Evolutionary conservation across 345 rosid species (phyloP).

Genomic region (Eucalyptus curtisii): DNA sequence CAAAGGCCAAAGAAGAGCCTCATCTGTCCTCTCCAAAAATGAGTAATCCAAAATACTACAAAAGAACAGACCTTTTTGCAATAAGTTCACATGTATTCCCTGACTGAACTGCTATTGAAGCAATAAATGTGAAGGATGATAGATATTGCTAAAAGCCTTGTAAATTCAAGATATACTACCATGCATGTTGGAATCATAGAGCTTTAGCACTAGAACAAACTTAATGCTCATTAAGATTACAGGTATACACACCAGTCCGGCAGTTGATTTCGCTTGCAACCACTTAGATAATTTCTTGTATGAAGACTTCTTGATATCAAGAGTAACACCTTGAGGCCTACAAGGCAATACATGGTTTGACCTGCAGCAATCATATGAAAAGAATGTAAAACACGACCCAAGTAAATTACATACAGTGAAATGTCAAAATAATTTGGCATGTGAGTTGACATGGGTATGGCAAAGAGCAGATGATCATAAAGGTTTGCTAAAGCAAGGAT

Average conservation of each 20-base stretch:
- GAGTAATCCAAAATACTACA: not conserved
- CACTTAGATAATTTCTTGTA: conserved; percentile 91
- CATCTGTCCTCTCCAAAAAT: not conserved
- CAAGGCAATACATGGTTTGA: conserved; percentile 82
- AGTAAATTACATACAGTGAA: not conserved
- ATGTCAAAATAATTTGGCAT: not conserved
- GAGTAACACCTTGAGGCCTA: conserved; percentile 67
- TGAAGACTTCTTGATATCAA: conserved; percentile 90
- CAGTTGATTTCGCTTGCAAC: conserved; percentile 78
- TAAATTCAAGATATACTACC: not conserved
- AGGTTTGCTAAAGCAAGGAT: not conserved
- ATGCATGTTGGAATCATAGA: not conserved
- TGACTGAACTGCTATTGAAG: not conserved
- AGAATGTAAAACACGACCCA: not conserved
- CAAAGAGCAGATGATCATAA: not conserved
- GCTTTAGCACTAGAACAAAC: not conserved
- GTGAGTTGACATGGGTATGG: not conserved
- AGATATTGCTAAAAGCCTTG: not conserved
- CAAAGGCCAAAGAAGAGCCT: not conserved
- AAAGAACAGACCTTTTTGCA: not conserved
- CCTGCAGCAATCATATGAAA: conserved; percentile 32
- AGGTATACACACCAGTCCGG: conserved; percentile 54
- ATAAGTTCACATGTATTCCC: not conserved
- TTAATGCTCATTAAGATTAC: not conserved
- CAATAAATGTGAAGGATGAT: not conserved